phyloP scores from a whole-genome alignment of 2,329 filamentous ascomycete species.

The Harringtonia aguacate region DNA sequence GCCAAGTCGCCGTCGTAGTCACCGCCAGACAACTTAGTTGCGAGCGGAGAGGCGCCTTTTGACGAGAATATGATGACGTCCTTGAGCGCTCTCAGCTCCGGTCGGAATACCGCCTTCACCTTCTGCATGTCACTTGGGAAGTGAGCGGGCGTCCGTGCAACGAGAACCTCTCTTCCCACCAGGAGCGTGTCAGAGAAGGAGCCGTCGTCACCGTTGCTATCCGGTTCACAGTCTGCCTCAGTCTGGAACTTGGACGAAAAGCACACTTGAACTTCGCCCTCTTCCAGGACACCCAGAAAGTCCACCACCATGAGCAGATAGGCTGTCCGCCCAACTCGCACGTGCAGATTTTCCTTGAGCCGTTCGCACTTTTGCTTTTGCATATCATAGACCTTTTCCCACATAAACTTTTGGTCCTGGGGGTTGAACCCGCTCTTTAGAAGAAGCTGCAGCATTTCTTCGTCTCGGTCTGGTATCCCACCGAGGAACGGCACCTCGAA shows the following conservation, averaged over 20 bases:
- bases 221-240: constrained; percentile 33
- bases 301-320: constrained; percentile 60
- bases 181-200: constrained; percentile 40
- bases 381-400: constrained; percentile 33
- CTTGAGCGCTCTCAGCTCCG: constrained; percentile 54
- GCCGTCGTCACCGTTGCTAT: constrained; percentile 28
- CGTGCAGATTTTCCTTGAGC: constrained; percentile 45
- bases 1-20: constrained; percentile 75
- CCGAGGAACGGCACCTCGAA: constrained; percentile 32
- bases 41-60: constrained; percentile 50
- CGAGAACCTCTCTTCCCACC: constrained; percentile 49
- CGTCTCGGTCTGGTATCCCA: constrained; percentile 36
- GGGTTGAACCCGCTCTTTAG: constrained; percentile 51
- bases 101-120: constrained; percentile 46
- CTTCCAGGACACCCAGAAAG: constrained; percentile 46
- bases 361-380: constrained; percentile 41
- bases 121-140: constrained; percentile 64
- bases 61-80: constrained; percentile 72
- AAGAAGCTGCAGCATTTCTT: constrained; percentile 44
- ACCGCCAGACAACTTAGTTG: constrained; percentile 62
- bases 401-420: constrained; percentile 33
- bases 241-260: constrained; percentile 56
- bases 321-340: constrained; percentile 50
- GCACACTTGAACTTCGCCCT: constrained; percentile 56
- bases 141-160: constrained; percentile 60